phyloP scores from a whole-genome alignment of 2,329 filamentous ascomycete species.

The Fusarium tanahbumbuense region DNA sequence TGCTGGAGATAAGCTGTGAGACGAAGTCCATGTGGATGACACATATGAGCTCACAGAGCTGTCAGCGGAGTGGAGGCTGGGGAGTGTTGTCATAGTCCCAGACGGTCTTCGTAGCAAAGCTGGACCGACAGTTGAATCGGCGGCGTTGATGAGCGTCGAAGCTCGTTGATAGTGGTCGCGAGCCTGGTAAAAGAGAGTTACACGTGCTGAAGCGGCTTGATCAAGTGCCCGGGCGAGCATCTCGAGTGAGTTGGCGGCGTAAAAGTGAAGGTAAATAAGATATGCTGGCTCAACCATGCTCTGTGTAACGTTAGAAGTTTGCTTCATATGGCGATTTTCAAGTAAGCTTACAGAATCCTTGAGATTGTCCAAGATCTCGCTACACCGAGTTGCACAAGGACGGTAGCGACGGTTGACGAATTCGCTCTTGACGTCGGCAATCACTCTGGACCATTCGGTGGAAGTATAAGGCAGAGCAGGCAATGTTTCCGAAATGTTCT shows the following conservation, averaged over 20 bases:
- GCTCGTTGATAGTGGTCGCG: constrained; percentile 64
- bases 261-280: constrained; percentile 70
- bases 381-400: constrained; percentile 64
- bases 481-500: constrained; percentile 36
- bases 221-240: constrained; percentile 64
- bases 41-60: constrained; percentile 58
- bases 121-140: constrained; percentile 58
- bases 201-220: constrained; percentile 59
- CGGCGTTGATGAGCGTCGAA: constrained; percentile 58
- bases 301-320: constrained; percentile 37
- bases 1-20: constrained; percentile 39
- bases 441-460: constrained; percentile 63
- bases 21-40: constrained; percentile 40
- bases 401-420: constrained; percentile 64
- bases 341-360: constrained; percentile 56
- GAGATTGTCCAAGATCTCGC: constrained; percentile 63
- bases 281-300: constrained; percentile 63
- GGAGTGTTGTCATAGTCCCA: constrained; percentile 50
- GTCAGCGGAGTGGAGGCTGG: constrained; percentile 56
- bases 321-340: neutral
- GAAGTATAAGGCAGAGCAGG: constrained; percentile 57
- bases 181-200: constrained; percentile 63
- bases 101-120: constrained; percentile 55
- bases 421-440: constrained; percentile 66
- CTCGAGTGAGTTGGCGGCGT: constrained; percentile 70